A percentile compares a stretch with the other conserved stretches of the same genome.
Evolutionary conservation across 345 rosid genomes (phyloP).

Genomic region (Salix arbutifolia): DNA sequence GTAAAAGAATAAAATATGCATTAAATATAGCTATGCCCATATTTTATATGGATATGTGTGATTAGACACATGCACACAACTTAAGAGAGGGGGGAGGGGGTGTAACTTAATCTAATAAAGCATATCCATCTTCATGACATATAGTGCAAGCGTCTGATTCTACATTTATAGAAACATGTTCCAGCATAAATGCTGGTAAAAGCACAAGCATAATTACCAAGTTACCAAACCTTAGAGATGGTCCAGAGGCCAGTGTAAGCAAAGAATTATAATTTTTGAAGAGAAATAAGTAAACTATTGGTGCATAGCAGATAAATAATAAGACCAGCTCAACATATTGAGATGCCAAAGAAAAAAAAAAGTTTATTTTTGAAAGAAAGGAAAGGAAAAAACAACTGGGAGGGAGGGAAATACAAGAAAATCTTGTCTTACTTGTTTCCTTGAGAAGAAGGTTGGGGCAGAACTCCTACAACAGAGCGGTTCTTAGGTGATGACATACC

Average conservation of each 20-base stretch:
- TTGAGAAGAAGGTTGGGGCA: slow-evolving; percentile 25
- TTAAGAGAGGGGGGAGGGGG: neutral
- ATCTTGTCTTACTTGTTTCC: slow-evolving; percentile 23
- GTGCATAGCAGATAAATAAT: neutral
- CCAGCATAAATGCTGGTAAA: neutral
- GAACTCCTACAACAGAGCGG: slow-evolving; percentile 26
- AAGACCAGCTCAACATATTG: neutral
- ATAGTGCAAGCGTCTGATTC: neutral
- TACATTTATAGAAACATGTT: neutral
- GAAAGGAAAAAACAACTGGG: neutral
- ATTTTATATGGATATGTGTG: neutral
- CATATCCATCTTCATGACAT: neutral
- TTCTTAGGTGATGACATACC: slow-evolving; percentile 8
- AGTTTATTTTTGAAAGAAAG: neutral
- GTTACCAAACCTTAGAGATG: neutral
- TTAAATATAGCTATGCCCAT: neutral
- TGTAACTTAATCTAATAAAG: neutral
- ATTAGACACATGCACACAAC: neutral
- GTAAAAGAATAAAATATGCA: neutral
- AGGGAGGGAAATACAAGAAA: slow-evolving; percentile 6
- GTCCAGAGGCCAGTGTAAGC: slow-evolving; percentile 6
- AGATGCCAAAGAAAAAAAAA: slow-evolving; percentile 8
- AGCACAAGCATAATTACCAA: neutral
- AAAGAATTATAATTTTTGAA: neutral
- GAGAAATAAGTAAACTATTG: neutral